Evolutionary conservation across 108 stramenopile species (phyloP).

Genomic region (Nitzschia sp.): DNA sequence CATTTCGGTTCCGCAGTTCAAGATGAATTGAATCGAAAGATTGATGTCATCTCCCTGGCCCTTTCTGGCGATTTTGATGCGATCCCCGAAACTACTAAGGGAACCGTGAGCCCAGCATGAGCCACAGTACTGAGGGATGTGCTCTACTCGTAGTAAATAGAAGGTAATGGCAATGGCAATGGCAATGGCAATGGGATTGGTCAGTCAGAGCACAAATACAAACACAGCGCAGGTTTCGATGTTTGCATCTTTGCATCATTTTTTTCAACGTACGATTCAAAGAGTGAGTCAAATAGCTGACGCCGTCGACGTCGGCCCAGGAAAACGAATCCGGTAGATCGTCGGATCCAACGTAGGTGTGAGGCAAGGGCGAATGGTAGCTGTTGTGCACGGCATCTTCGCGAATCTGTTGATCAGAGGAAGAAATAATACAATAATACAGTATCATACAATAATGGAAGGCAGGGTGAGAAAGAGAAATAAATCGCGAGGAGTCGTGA

Average conservation of each 20-base stretch:
- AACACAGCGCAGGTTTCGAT: not conserved
- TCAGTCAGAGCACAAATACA: not conserved
- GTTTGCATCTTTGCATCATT: constrained; percentile 48
- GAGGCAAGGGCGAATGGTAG: constrained; percentile 51
- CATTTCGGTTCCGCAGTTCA: constrained; percentile 81
- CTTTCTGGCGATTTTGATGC: constrained; percentile 87
- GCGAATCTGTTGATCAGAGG: constrained; percentile 19
- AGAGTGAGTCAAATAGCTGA: constrained; percentile 67
- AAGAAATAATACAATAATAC: not conserved
- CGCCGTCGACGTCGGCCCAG: constrained; percentile 82
- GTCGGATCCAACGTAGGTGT: constrained; percentile 60
- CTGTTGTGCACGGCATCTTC: constrained; percentile 41
- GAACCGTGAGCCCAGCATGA: constrained; percentile 95
- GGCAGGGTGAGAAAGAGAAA: not conserved
- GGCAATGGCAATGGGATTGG: not conserved
- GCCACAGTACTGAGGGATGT: constrained; percentile 73
- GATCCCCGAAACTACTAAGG: constrained; percentile 78
- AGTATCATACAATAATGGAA: not conserved
- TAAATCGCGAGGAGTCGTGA: not conserved
- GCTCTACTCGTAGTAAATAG: no score
- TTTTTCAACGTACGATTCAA: constrained; percentile 95
- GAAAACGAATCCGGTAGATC: constrained; percentile 77
- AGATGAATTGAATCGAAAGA: constrained; percentile 74
- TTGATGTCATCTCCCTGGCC: constrained; percentile 64
- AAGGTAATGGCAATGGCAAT: not conserved